Evolutionary conservation across 306 rosid species (phyloP).

Genomic region (Pyrus bretschneideri): DNA sequence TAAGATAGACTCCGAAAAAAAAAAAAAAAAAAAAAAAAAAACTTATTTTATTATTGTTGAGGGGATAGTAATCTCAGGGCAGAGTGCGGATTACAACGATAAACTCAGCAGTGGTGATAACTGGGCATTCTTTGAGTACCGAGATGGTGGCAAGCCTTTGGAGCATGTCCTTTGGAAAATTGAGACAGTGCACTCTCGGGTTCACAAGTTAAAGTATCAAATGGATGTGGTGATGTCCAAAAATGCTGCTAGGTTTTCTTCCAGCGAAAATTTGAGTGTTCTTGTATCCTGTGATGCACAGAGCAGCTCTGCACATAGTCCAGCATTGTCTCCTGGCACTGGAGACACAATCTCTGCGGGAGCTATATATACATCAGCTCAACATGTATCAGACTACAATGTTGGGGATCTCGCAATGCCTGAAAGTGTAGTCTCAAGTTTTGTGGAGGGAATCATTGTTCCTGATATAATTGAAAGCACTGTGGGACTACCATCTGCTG

Average conservation of each 20-base stretch:
- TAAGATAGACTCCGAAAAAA: background rate
- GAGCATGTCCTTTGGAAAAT: conserved; percentile 71
- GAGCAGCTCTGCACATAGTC: conserved; percentile 72
- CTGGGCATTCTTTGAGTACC: conserved; percentile 38
- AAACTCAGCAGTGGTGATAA: conserved; percentile 36
- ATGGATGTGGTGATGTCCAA: conserved; percentile 43
- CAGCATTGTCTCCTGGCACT: conserved; percentile 53
- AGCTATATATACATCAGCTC: conserved; percentile 42
- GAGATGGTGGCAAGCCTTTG: conserved; percentile 39
- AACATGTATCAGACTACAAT: conserved; percentile 46
- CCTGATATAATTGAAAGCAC: conserved; percentile 89
- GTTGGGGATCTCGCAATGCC: conserved; percentile 56
- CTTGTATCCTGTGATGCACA: conserved; percentile 55
- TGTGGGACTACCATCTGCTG: conserved; percentile 57
- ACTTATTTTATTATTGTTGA: conserved; percentile 7
- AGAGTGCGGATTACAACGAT: conserved; percentile 35
- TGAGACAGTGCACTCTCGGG: conserved; percentile 56
- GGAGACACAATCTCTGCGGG: conserved; percentile 59
- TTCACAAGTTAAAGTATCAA: conserved; percentile 62
- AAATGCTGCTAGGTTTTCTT: conserved; percentile 59
- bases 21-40: background rate
- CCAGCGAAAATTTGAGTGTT: conserved; percentile 69
- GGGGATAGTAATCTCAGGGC: conserved; percentile 40
- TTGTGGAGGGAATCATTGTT: conserved; percentile 51
- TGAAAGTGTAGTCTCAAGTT: conserved; percentile 66